Evolutionary conservation across 306 rosid genomes (phyloP).

Genomic region (Malus orientalis): DNA sequence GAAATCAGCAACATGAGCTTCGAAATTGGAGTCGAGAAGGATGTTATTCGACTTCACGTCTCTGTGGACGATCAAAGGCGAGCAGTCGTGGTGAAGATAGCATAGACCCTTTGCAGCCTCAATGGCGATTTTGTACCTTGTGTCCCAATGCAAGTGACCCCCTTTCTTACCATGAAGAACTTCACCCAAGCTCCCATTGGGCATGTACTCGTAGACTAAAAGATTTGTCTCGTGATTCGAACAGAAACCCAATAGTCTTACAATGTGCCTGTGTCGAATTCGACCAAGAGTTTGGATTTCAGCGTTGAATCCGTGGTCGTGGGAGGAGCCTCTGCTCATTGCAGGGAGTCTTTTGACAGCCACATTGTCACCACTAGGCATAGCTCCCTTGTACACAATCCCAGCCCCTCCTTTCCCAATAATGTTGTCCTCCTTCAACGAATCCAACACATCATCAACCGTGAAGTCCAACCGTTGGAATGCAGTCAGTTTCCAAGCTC

Average conservation of each 20-base stretch:
- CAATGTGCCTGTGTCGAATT: slow-evolving; percentile 91
- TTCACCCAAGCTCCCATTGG: slow-evolving; percentile 94
- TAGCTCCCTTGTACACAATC: slow-evolving; percentile 82
- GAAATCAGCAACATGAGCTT: slow-evolving; percentile 98
- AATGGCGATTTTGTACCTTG: slow-evolving; percentile 78
- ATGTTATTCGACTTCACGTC: slow-evolving; percentile 96
- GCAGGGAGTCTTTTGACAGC: slow-evolving; percentile 91
- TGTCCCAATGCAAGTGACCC: slow-evolving; percentile 88
- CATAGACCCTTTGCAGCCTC: slow-evolving; percentile 98
- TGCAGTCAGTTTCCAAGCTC: slow-evolving; percentile 85
- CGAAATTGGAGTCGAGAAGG: slow-evolving; percentile 74
- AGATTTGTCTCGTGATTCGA: slow-evolving; percentile 95
- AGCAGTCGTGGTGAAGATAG: slow-evolving; percentile 93
- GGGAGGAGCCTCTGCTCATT: slow-evolving; percentile 88
- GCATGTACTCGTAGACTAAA: slow-evolving; percentile 93
- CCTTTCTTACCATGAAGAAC: slow-evolving; percentile 98
- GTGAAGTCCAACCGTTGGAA: slow-evolving; percentile 91
- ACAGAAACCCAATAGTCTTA: slow-evolving; percentile 79
- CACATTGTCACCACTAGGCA: slow-evolving; percentile 66
- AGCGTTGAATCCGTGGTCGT: slow-evolving; percentile 96
- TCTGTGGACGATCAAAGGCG: slow-evolving; percentile 83
- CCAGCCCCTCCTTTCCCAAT: slow-evolving; percentile 99
- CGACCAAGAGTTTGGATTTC: slow-evolving; percentile 93
- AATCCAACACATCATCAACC: slow-evolving; percentile 82
- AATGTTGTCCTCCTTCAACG: slow-evolving; percentile 82